Evolutionary conservation across 192 early-diverging fungal genomes (phyloP).

Genomic region (Entophlyctis luteolus): DNA sequence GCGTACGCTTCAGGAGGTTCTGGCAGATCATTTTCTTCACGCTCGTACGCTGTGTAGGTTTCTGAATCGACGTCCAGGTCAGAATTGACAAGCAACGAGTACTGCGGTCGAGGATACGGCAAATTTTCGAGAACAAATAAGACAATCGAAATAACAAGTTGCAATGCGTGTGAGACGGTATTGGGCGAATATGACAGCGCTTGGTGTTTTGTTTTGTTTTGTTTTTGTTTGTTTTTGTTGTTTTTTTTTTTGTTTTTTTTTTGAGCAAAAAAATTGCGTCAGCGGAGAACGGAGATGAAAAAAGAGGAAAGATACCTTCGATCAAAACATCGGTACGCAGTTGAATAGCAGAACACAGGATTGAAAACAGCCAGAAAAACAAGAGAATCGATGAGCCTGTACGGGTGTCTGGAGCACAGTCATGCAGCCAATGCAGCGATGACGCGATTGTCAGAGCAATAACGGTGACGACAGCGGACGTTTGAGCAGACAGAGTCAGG

Average conservation of each 20-base stretch:
- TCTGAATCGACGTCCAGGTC: neutral
- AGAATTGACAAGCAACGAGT: neutral
- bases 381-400: constrained; percentile 48
- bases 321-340: constrained; percentile 42
- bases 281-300: neutral
- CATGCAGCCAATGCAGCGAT: too few relatives aligned
- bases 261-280: neutral
- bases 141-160: constrained; percentile 21
- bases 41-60: neutral
- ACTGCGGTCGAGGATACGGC: constrained; percentile 31
- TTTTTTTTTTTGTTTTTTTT: too few relatives aligned
- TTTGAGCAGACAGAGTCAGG: too few relatives aligned
- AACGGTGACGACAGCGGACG: too few relatives aligned
- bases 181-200: too few relatives aligned
- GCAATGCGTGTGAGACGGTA: too few relatives aligned
- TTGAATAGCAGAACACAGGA: constrained; percentile 24
- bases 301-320: too few relatives aligned
- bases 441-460: too few relatives aligned
- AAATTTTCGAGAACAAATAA: constrained; percentile 46
- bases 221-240: too few relatives aligned
- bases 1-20: constrained; percentile 72
- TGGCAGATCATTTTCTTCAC: constrained; percentile 11
- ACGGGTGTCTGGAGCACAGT: too few relatives aligned
- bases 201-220: too few relatives aligned
- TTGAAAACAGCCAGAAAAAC: constrained; percentile 49